phyloP scores from a whole-genome alignment of 345 rosid species.

The Salix brachista region DNA sequence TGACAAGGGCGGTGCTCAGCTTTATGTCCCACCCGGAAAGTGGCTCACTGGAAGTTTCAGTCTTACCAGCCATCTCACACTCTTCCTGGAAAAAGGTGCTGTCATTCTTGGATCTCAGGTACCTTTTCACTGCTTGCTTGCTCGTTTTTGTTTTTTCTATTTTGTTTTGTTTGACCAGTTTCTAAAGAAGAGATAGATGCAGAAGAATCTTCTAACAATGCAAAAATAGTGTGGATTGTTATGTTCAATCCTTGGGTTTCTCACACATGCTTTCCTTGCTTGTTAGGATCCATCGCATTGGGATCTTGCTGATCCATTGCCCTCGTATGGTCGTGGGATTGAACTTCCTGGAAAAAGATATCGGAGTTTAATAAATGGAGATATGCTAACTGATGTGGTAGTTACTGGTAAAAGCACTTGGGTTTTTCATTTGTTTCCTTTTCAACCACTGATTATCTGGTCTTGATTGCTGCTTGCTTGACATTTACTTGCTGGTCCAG shows the following conservation, averaged over 20 bases:
- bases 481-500: constrained; percentile 28
- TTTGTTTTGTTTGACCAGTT: not conserved
- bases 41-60: constrained; percentile 95
- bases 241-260: not conserved
- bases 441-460: not conserved
- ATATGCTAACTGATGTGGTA: constrained; percentile 65
- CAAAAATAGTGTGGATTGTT: not conserved
- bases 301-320: constrained; percentile 74
- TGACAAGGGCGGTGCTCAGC: constrained; percentile 98
- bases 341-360: constrained; percentile 77
- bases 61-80: constrained; percentile 94
- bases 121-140: not conserved
- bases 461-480: not conserved
- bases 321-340: constrained; percentile 85
- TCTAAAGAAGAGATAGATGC: not conserved
- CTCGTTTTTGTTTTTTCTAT: not conserved
- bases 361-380: constrained; percentile 76
- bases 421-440: not conserved
- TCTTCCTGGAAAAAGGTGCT: constrained; percentile 85
- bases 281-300: constrained; percentile 74
- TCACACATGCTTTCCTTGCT: constrained; percentile 4
- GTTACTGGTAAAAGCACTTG: constrained; percentile 53
- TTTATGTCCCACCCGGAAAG: constrained; percentile 78
- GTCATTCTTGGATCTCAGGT: constrained; percentile 91
- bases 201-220: not conserved